Base-by-base conservation (phyloP, 75 land plant genomes). In the Cunninghamia lanceolata region DNA sequence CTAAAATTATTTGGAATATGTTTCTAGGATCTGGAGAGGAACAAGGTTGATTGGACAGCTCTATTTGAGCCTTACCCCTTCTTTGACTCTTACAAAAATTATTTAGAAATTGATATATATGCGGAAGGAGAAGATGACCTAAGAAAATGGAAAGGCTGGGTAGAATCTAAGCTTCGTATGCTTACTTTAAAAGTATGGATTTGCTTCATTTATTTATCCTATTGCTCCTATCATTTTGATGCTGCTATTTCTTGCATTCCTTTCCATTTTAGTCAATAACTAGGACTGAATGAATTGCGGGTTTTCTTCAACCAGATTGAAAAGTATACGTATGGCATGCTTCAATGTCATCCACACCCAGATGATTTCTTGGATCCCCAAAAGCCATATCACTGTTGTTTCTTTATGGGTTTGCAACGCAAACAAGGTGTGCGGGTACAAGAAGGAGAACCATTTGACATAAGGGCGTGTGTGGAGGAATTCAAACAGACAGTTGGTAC, bases 91-190 rank as follows among this genome's bases (percentile, higher is more conserved):
- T 97, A 97, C 90, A 96, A 92, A 83, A 93, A 97, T 85, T 97
- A 96, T 86, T 86, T 97, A 86, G 93, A 94, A 86, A 97, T 94
- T 83, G 99, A 97, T 71, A 93, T 97, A 19, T 81, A 86, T 68
- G 95, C 99, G 81, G 94, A 87, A 84, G 93, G 94, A 89, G 94
- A 85, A 84, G 93, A 93, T 92, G 96, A 96, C 86, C 85, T 96
- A 32, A 91, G 95, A 30, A 89, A 89, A 30, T 97, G 99, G 99
- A 94, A 94, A 86, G 99, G 99, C n/a, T 97, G 99, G 99, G 96
- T 93, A 39, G 99, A 96, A 86, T 97, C 99, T 77, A 94, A 96
- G 9, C 95, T 97, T 43, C 92, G 98, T 17, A 93, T 92, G 82
- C 93, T 97, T 14, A 97, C 93, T 3, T 59, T 97, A 85, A 96